A percentile compares a stretch with the other conserved stretches of the same genome.
Evolutionary conservation across 495 filamentous ascomycete genomes (phyloP).

Genomic region (Penicillium silybi): DNA sequence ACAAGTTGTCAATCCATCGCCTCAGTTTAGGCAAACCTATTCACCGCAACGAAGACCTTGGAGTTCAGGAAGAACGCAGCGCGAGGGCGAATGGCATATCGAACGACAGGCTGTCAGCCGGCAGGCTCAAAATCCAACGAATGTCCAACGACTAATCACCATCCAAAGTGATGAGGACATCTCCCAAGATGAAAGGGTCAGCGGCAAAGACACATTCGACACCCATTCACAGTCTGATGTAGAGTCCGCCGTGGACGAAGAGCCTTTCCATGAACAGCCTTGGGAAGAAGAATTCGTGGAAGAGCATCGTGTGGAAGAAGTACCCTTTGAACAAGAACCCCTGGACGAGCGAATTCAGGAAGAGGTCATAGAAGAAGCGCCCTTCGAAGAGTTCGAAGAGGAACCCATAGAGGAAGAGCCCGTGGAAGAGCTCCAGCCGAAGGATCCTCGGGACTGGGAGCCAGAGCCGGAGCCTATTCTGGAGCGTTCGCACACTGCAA

Average conservation of each 20-base stretch:
- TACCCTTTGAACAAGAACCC: background rate
- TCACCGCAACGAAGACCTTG: background rate
- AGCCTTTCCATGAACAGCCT: constrained; percentile 2
- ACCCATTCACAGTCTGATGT: constrained; percentile 10
- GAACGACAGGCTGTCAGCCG: constrained; percentile 49
- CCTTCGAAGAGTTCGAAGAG: background rate
- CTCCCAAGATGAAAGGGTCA: constrained; percentile 4
- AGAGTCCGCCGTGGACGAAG: constrained; percentile 18
- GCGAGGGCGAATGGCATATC: constrained; percentile 46
- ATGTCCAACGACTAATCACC: constrained; percentile 45
- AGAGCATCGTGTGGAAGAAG: background rate
- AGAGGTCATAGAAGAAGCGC: background rate
- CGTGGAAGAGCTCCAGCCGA: background rate
- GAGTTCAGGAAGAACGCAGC: constrained; percentile 5
- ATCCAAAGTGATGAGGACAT: constrained; percentile 45
- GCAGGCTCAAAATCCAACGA: constrained; percentile 43
- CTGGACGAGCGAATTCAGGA: background rate
- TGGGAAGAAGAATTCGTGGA: constrained; percentile 1
- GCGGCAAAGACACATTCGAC: constrained; percentile 1
- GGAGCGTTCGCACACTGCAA: background rate
- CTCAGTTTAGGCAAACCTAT: background rate
- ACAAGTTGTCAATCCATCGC: constrained; percentile 2
- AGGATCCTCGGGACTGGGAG: background rate
- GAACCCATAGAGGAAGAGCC: constrained; percentile 2
- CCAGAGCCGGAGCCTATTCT: background rate